These are phyloP conservation scores for Cyanidioschyzon merolae DNA, from an alignment of 23 red algal genomes.

Conservation along the genomic window DNA sequence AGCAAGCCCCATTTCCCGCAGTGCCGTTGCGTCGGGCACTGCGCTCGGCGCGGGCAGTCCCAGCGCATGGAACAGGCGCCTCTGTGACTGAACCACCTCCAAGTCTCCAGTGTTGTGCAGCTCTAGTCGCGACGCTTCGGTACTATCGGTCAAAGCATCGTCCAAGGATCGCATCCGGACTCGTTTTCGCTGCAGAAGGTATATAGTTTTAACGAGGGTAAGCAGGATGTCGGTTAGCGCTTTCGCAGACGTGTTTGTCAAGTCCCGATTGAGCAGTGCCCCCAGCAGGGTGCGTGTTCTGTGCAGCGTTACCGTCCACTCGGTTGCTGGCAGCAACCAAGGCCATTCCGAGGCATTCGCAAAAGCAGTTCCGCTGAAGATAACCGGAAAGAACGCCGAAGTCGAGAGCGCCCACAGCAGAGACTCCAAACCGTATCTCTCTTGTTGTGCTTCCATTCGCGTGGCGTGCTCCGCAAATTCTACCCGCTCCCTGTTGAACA, in stretches of 20 bases:
- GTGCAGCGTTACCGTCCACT: background rate
- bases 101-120: too few relatives aligned
- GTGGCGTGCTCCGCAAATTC: too few relatives aligned
- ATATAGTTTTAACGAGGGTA: background rate
- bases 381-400: background rate
- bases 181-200: too few relatives aligned
- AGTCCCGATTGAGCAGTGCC: background rate
- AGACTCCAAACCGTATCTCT: background rate
- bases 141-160: too few relatives aligned
- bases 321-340: background rate
- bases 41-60: background rate
- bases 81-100: background rate
- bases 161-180: too few relatives aligned
- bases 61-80: background rate
- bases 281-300: background rate
- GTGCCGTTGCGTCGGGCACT: too few relatives aligned
- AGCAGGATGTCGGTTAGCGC: background rate
- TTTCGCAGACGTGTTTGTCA: background rate
- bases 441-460: too few relatives aligned
- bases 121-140: too few relatives aligned
- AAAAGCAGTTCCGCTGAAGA: background rate
- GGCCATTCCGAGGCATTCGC: background rate
- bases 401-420: background rate
- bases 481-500: too few relatives aligned
- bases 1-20: too few relatives aligned